Base-by-base conservation (phyloP, 225 moss, liverwort and hornwort genomes). In the Pseudisothecium myosuroides region DNA sequence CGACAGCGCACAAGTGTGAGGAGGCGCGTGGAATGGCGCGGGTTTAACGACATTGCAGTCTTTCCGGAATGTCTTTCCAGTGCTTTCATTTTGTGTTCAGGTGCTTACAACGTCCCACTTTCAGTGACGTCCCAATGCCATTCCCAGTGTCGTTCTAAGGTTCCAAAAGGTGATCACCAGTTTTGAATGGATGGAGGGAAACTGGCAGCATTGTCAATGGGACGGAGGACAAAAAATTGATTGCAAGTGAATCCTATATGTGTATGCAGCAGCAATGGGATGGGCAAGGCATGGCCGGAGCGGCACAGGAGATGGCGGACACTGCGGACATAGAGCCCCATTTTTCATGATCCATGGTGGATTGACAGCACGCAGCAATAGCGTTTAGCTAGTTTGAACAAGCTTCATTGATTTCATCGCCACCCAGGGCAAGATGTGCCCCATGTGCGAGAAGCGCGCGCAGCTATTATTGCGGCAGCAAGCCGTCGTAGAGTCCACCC, bases 371-470 rank as follows among this genome's bases (percentile, higher is more conserved):
- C 43, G 82, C 64, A 45, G 55, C 43, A 52, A 39, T 52, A 59
- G 73, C 80, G 49, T 43, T 31, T 56, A 49, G 86, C 61, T 47
- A 49, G 62, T n/a, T 17, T n/a, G 23, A 86, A 54, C 65, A 23
- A 77, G 76, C 5, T 88, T 20, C 47, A 13, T 67, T 18, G 76
- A 22, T 62, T 29, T 63, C 76, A 52, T 49, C 49, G 17, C 7
- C 52, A 61, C 59, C 18, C 59, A 12, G 77, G 87, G 86, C 80
- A 93, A 76, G 64, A 94, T 94, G 94, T 94, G 94, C 55, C 94
- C 94, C 34, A 94, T 94, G 94, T 94, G 94, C 86, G 94, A 94
- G 83, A 94, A 78, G 91, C 81, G 94, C 76, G 94, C 94, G 9
- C 88, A 89, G 88, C 77, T 94, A 23, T 61, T 94, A 86, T 87